A percentile compares a stretch with the other conserved stretches of the same genome.
phyloP scores from a whole-genome alignment of 352 stramenopile species.

The Phytophthora pinifolia region DNA sequence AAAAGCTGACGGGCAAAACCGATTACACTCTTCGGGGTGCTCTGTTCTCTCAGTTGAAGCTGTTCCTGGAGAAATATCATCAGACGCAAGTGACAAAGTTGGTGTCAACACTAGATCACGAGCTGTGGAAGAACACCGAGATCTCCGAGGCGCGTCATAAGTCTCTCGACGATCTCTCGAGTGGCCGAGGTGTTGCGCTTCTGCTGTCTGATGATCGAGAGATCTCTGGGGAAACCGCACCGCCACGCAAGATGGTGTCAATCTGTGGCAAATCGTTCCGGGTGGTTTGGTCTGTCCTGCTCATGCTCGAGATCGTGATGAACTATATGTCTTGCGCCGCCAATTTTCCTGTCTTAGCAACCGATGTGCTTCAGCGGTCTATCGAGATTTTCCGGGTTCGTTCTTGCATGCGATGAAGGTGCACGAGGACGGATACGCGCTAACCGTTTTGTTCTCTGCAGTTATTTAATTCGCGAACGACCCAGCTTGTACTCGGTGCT shows the following conservation, averaged over 20 bases:
- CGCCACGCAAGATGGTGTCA: conserved; percentile 79
- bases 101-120: conserved; percentile 94
- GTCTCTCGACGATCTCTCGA: conserved; percentile 90
- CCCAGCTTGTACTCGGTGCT: conserved; percentile 95
- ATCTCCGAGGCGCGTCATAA: conserved; percentile 91
- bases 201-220: conserved; percentile 70
- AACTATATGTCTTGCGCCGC: conserved; percentile 93
- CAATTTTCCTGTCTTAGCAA: conserved; percentile 94
- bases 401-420: conserved; percentile 8
- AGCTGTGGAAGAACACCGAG: conserved; percentile 94
- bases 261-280: conserved; percentile 94
- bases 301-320: conserved; percentile 96
- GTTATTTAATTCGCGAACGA: conserved; percentile 96
- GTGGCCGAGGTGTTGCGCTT: conserved; percentile 84
- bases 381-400: conserved; percentile 89
- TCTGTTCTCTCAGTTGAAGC: conserved; percentile 93
- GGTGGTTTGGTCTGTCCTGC: conserved; percentile 94
- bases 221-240: conserved; percentile 58
- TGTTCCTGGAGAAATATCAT: conserved; percentile 96
- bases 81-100: conserved; percentile 91
- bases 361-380: conserved; percentile 92
- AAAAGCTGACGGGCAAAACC: conserved; percentile 90
- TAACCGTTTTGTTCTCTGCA: conserved; percentile 42
- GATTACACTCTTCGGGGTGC: conserved; percentile 92
- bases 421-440: neutral